Evolutionary conservation across 768 basidiomycete genomes (phyloP), one percentile per base, ranked within the genome.

Genomic region (Amanita polypyramis): DNA sequence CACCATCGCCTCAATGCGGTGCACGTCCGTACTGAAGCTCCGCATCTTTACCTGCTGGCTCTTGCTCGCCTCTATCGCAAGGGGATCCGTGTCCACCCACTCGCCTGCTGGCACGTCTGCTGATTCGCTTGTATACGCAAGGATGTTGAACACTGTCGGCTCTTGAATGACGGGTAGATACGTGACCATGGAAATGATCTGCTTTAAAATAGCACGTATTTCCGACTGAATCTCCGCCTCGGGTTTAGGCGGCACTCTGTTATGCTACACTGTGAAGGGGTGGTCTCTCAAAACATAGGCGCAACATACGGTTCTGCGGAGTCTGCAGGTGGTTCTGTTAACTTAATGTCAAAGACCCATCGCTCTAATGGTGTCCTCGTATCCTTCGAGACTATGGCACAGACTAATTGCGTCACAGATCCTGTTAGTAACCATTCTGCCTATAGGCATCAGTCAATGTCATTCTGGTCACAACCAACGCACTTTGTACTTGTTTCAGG

Each of bases 11-110:
- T 97, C 89, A 60, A 99, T 89, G 49, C 90, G 80, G 62, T 99
- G 96, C n/a, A 94, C 80, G 63, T 97, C 94, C 3, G 96, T 99
- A 64, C 89, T 94, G 67, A 98, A 99, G 60, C 80, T 93, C 56
- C 95, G 73, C 69, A 99, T 76, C 65, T 96, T 92, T 64, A 99
- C 87, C 58, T 90, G 87, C 59, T 90, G 87, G 61, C 83, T 88
- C 68, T 94, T 93, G 58, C 87, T 83, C 14, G 91, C 83, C 66
- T 96, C 93, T 60, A 96, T 95, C 11, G 86, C 82, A 44, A 90
- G 72, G 7, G 91, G 86, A 63, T 96, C 89, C 3, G 92, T 93
- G 64, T 98, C 95, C 17, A 91, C 80, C 96, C 96, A 99, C 59
- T 95, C 91, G 46, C 86, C 82, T 6, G 78, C 87, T 25, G 95